These are phyloP conservation scores for Stachybotrys elegans DNA, from an alignment of 2,329 filamentous ascomycete genomes.

Conservation along the genomic window DNA sequence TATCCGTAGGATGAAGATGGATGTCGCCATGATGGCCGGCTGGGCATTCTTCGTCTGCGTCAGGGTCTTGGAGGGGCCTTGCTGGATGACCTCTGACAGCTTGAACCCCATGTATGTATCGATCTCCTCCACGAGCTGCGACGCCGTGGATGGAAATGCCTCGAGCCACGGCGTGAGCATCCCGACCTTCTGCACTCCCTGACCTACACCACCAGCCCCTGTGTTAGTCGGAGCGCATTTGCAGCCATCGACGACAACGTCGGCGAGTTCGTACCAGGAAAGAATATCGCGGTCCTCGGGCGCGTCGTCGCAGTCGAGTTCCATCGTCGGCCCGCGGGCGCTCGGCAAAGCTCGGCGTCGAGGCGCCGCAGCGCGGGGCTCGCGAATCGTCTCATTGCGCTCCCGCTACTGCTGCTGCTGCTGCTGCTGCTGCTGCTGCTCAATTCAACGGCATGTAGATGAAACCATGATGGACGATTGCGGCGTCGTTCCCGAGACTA, in stretches of 20 bases:
- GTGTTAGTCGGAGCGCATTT: too few relatives aligned
- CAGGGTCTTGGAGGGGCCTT: constrained; percentile 71
- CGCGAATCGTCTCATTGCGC: constrained; percentile 26
- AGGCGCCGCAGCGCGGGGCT: constrained; percentile 21
- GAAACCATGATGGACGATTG: too few relatives aligned
- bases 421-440: too few relatives aligned
- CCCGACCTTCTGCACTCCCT: constrained; percentile 83
- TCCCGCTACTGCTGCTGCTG: too few relatives aligned
- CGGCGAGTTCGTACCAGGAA: too few relatives aligned
- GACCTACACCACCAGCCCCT: too few relatives aligned
- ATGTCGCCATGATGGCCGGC: constrained; percentile 94
- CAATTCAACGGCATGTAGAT: too few relatives aligned
- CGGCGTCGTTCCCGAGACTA: too few relatives aligned
- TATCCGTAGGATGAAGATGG: constrained; percentile 81
- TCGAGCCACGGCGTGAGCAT: constrained; percentile 85
- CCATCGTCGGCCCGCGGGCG: constrained; percentile 13
- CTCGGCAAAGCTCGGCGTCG: constrained; percentile 12
- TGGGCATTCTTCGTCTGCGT: constrained; percentile 85
- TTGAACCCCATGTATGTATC: constrained; percentile 70
- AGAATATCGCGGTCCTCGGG: constrained; percentile 55
- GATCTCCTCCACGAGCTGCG: constrained; percentile 78
- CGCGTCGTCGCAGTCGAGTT: constrained; percentile 28
- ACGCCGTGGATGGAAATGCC: constrained; percentile 73
- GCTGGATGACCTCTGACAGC: constrained; percentile 71
- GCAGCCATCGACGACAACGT: too few relatives aligned